phyloP scores from a whole-genome alignment of 1,284 basidiomycete species.

The Polyporus tsugae region DNA sequence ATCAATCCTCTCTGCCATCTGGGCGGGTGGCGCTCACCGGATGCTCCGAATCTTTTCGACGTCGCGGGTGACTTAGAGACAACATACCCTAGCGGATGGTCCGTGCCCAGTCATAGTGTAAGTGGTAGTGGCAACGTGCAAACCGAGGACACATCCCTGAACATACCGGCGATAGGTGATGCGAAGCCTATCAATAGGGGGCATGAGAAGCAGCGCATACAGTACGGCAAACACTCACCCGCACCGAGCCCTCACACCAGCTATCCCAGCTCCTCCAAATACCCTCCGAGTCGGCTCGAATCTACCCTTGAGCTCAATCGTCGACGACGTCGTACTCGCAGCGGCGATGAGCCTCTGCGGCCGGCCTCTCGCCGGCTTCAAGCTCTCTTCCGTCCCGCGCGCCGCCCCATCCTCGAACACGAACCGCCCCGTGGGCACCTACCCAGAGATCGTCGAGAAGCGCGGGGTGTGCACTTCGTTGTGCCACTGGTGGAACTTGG shows the following conservation, averaged over 20 bases:
- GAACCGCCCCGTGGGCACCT: constrained; percentile 45
- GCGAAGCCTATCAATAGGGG: too few relatives aligned
- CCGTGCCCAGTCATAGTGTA: too few relatives aligned
- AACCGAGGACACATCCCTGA: too few relatives aligned
- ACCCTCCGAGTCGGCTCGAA: neutral
- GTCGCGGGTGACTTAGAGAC: too few relatives aligned
- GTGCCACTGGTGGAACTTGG: constrained; percentile 50
- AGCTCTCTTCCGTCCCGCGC: constrained; percentile 21
- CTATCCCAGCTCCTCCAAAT: constrained; percentile 21
- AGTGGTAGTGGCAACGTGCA: too few relatives aligned
- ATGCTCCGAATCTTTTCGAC: too few relatives aligned
- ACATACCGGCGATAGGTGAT: too few relatives aligned
- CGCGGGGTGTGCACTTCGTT: constrained; percentile 47
- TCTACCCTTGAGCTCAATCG: constrained; percentile 34
- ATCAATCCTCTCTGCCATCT: too few relatives aligned
- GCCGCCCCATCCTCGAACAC: constrained; percentile 38
- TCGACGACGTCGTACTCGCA: constrained; percentile 48
- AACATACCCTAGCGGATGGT: too few relatives aligned
- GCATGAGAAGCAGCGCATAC: neutral
- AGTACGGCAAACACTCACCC: neutral
- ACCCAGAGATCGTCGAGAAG: constrained; percentile 43
- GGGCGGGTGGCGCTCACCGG: too few relatives aligned
- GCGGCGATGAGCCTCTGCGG: constrained; percentile 44
- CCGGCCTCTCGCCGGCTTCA: constrained; percentile 24
- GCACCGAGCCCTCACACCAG: neutral